A percentile compares a stretch with the other conserved stretches of the same genome.
phyloP scores from a whole-genome alignment of 192 early-diverging fungal genomes.

The Helicostylum pulchrum region DNA sequence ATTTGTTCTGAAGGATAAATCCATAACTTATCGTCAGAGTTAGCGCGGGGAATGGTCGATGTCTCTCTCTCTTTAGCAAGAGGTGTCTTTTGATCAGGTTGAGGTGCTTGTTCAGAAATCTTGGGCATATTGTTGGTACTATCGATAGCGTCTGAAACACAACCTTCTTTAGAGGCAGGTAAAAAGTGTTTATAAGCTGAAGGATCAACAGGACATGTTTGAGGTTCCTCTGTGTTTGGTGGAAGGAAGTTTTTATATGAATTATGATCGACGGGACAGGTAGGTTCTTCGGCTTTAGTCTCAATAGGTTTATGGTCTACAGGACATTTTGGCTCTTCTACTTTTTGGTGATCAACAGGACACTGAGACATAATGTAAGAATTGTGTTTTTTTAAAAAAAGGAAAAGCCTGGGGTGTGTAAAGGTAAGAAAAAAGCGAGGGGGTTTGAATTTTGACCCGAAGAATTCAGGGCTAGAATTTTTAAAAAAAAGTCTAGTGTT shows the following conservation, averaged over 20 bases:
- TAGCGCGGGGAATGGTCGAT: conserved; percentile 73
- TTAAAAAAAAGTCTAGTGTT: background rate
- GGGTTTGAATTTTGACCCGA: background rate
- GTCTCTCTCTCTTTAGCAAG: conserved; percentile 66
- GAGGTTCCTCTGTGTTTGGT: conserved; percentile 19
- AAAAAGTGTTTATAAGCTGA: conserved; percentile 49
- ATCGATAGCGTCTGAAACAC: conserved; percentile 44
- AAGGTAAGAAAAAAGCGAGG: background rate
- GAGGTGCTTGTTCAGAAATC: conserved; percentile 46
- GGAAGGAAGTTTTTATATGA: conserved; percentile 45
- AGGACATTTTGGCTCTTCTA: conserved; percentile 31
- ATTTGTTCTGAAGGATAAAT: conserved; percentile 92
- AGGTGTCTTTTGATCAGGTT: conserved; percentile 36
- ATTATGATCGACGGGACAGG: conserved; percentile 44
- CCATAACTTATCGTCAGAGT: conserved; percentile 60
- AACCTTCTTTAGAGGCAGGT: conserved; percentile 30
- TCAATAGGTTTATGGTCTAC: conserved; percentile 33
- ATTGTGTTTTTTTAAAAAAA: background rate
- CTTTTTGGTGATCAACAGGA: conserved; percentile 55
- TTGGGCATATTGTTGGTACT: conserved; percentile 64
- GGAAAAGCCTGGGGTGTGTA: too few relatives aligned
- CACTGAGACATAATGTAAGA: conserved; percentile 23
- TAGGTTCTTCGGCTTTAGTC: conserved; percentile 5
- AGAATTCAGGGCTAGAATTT: background rate
- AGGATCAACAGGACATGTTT: conserved; percentile 59